Evolutionary conservation across 768 basidiomycete genomes (phyloP), one percentile per base, ranked within the genome.

Genomic region (Paxillus ammoniavirescens): DNA sequence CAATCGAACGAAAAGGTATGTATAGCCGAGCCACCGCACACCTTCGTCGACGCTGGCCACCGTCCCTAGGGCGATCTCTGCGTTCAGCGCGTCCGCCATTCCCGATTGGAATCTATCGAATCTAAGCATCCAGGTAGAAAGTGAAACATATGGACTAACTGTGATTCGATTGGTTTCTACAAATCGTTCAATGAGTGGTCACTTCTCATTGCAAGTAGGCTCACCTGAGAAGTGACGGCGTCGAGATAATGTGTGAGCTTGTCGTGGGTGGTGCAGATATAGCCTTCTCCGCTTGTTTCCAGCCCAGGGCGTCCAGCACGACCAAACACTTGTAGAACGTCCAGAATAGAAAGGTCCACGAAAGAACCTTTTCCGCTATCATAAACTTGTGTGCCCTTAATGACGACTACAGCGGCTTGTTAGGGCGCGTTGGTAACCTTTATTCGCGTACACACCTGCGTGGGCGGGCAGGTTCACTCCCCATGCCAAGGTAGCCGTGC

Each of bases 401-500:
- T 98, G 58, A 97, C 73, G 50, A 97, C 95, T 91, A 50, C 49
- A 33, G 26, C 50, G 14, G 37, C 57, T 51, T 58, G 48, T 57
- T 38, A 54, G 43, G 47, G 21, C 53, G 47, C 50, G 48, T 10
- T 17, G 47, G 41, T n/a, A 49, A 35, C n/a, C 40, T 37, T 50
- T 38, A 42, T 53, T 55, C 42, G 51, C 57, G 50, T 48, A 62
- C 73, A 57, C 57, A 91, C 91, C 93, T 52, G 97, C 97, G 72
- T 98, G 96, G 15, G 97, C 97, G 33, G 97, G 97, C 57, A 99
- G 75, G 70, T 99, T 99, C 61, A 99, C 97, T 72, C 97, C 97
- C 97, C 97, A 99, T 5, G 97, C 97, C 41, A 99, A 78, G 3
- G 97, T 99, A 5, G 97, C 93, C 2, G 97, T 99, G 75, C 97